phyloP scores from a whole-genome alignment of 345 rosid genomes.

The Populus tremula region DNA sequence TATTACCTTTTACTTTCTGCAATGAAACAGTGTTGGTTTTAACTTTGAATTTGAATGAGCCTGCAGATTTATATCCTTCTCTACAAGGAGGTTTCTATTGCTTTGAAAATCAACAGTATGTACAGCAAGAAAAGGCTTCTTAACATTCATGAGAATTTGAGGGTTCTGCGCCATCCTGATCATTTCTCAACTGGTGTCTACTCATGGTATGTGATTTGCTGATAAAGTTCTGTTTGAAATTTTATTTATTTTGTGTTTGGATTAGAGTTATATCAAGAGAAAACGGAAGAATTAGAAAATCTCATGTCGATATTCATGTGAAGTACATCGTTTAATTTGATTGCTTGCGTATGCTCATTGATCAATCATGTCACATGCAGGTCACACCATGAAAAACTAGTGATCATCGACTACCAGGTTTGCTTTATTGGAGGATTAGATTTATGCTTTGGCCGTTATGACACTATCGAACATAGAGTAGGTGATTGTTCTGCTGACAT shows the following conservation, averaged over 20 bases:
- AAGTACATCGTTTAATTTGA: not conserved
- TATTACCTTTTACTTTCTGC: not conserved
- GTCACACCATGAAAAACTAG: slow-evolving; percentile 97
- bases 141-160: slow-evolving; percentile 76
- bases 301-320: not conserved
- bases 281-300: not conserved
- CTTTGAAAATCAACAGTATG: slow-evolving; percentile 77
- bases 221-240: not conserved
- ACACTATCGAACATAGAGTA: slow-evolving; percentile 67
- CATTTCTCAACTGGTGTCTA: slow-evolving; percentile 76
- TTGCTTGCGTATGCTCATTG: slow-evolving; percentile 19
- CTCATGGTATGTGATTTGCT: slow-evolving; percentile 50
- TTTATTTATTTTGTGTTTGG: not conserved
- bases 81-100: slow-evolving; percentile 88
- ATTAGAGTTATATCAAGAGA: not conserved
- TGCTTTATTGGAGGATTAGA: slow-evolving; percentile 95
- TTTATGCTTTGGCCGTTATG: slow-evolving; percentile 88
- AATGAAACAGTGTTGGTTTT: not conserved
- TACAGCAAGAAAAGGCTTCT: slow-evolving; percentile 79
- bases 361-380: slow-evolving; percentile 32
- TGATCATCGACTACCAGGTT: slow-evolving; percentile 69
- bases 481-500: slow-evolving; percentile 63
- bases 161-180: slow-evolving; percentile 86
- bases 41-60: not conserved
- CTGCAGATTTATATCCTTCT: slow-evolving; percentile 84